These are phyloP conservation scores for Millerozyma miso DNA, from an alignment of 805 yeast genomes.

Conservation along the genomic window DNA sequence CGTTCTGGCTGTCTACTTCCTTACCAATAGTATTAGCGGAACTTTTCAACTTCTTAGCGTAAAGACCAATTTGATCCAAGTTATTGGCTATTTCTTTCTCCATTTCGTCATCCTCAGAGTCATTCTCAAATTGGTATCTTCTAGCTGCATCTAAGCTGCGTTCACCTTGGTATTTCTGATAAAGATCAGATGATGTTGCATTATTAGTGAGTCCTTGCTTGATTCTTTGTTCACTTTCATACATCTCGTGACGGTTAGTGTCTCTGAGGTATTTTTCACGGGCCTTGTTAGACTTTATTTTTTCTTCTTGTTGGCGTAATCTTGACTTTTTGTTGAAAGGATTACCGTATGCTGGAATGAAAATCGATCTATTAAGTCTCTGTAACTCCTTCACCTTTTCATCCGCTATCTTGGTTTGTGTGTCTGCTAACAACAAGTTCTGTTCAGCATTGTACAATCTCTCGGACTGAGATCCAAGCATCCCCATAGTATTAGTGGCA, in stretches of 20 bases:
- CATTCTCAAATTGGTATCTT: conserved; percentile 79
- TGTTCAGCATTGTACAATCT: conserved; percentile 75
- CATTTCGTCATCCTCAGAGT: conserved; percentile 88
- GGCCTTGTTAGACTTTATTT: conserved; percentile 56
- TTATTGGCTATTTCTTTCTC: conserved; percentile 84
- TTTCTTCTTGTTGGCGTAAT: conserved; percentile 67
- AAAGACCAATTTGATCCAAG: conserved; percentile 68
- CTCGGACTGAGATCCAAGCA: conserved; percentile 92
- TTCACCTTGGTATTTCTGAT: conserved; percentile 50
- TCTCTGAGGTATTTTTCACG: conserved; percentile 62
- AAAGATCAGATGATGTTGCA: conserved; percentile 32
- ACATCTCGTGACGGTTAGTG: conserved; percentile 53
- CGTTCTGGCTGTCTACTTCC: conserved; percentile 78
- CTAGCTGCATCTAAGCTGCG: conserved; percentile 54
- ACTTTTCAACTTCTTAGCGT: conserved; percentile 65
- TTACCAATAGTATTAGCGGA: conserved; percentile 69
- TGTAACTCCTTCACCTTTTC: conserved; percentile 76
- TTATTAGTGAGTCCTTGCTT: conserved; percentile 52
- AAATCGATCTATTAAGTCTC: conserved; percentile 73
- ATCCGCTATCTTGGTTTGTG: conserved; percentile 78
- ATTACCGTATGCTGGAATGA: conserved; percentile 70
- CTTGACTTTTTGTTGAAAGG: conserved; percentile 86
- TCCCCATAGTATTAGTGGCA: conserved; percentile 72
- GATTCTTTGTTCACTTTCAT: conserved; percentile 65
- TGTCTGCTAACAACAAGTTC: conserved; percentile 69